Conservation (phyloP, 2,329 filamentous ascomycete genomes). For the Xylaria arbuscula region DNA sequence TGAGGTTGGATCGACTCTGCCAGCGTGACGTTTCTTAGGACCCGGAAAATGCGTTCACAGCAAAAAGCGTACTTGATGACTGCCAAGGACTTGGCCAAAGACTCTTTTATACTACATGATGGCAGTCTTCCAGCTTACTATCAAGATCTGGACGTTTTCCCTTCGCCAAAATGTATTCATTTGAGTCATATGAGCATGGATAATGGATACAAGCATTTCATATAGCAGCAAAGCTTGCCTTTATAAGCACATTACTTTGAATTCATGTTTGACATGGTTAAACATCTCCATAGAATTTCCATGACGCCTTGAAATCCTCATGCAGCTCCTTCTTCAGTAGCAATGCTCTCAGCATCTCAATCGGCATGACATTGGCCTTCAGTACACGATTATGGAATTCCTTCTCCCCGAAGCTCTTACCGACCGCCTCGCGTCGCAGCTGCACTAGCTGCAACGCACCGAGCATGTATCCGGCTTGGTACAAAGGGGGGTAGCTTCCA, state of each 20-base stretch:
- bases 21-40: neutral
- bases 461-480: constrained; percentile 70
- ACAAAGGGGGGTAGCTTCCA: constrained; percentile 67
- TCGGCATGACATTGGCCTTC: constrained; percentile 63
- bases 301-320: constrained; percentile 58
- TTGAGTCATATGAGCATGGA: neutral
- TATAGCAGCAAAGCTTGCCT: neutral
- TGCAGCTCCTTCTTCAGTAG: constrained; percentile 56
- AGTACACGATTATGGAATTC: constrained; percentile 66
- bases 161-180: neutral
- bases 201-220: neutral
- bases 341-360: constrained; percentile 64
- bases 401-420: constrained; percentile 58
- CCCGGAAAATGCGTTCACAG: neutral
- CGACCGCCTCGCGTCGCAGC: constrained; percentile 61
- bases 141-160: neutral
- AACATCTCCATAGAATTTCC: constrained; percentile 60
- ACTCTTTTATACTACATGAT: no score
- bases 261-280: neutral
- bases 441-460: constrained; percentile 67
- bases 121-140: no score
- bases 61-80: neutral
- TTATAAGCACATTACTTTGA: neutral
- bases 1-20: neutral
- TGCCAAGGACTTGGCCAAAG: neutral